Evolutionary conservation across 139 green algal species (phyloP).

Genomic region (Nannochloris sp.): DNA sequence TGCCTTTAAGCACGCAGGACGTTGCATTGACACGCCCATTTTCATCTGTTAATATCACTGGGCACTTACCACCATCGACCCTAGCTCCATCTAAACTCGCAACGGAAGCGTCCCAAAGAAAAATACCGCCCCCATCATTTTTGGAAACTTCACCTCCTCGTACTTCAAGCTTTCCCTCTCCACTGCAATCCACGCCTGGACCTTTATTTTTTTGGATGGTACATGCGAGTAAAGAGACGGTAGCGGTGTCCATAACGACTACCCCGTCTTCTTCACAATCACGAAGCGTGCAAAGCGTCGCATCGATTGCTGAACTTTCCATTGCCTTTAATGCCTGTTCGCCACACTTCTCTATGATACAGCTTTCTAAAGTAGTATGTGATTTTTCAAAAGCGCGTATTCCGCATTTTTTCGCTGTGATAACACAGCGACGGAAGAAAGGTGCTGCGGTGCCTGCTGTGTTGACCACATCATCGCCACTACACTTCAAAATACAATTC

Average conservation of each 20-base stretch:
- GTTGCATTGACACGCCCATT: background rate
- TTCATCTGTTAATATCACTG: conserved; percentile 37
- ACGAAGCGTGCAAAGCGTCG: conserved; percentile 17
- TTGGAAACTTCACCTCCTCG: conserved; percentile 2
- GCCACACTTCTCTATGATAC: conserved; percentile 37
- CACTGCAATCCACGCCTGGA: conserved; percentile 39
- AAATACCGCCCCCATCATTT: conserved; percentile 45
- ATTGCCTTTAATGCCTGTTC: conserved; percentile 25
- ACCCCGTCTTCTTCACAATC: conserved; percentile 43
- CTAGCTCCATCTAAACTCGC: background rate
- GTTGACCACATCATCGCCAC: conserved; percentile 45
- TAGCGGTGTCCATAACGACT: conserved; percentile 29
- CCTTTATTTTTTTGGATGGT: conserved; percentile 31
- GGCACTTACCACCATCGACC: conserved; percentile 32
- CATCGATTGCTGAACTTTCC: conserved; percentile 5
- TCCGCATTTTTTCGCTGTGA: conserved; percentile 37
- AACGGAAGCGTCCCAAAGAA: conserved; percentile 35
- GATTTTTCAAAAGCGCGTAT: conserved; percentile 21
- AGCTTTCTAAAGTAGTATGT: conserved; percentile 18
- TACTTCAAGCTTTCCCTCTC: background rate
- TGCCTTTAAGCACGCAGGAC: conserved; percentile 22
- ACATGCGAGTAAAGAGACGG: conserved; percentile 12
- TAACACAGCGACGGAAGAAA: conserved; percentile 36
- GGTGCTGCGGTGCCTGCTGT: conserved; percentile 20
- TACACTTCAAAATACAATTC: conserved; percentile 43